Evolutionary conservation across 192 early-diverging fungal species (phyloP), one percentile per base, ranked within the genome.

Genomic region (Coemansia umbellata): DNA sequence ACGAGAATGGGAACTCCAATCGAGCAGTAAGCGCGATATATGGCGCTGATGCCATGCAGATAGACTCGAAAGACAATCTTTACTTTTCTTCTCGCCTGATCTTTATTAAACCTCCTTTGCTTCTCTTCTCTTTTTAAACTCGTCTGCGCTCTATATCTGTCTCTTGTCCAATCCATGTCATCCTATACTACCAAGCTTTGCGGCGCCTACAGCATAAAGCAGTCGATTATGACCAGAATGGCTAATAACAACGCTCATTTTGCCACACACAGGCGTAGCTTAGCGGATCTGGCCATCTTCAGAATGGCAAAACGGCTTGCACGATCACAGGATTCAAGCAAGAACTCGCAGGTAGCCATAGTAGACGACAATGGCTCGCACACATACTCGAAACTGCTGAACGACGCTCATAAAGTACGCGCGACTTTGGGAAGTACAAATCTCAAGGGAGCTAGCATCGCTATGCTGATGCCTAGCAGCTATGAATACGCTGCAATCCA

Each of bases 401-500:
- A 33, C n/a, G 74, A 77, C 23, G 74, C 74, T 3, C 49, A 31
- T 40, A 61, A 60, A 33, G 68, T 77, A 27, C 58, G 60, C 11
- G 33, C 39, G 8, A 62, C 59, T 7, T 60, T 77, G 19, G 63
- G 73, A 5, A 35, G 36, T 31, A 28, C 18, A 15, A 3, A 40
- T 19, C 39, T 40, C 3, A 19, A 21, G 17, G 68, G 66, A 11
- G 62, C 65, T 4, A 66, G 76, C 47, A 56, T 81, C 28, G 71
- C 65, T 1, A 63, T 68, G 63, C 64, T 78, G 27, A 74, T 67
- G 52, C 76, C 70, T 19, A 83, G 72, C 62, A 79, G 75, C 43
- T 89, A 86, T 60, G 64, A 78, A 42, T 88, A 89, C 69, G 84
- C 82, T 1, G 81, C 80, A 1, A 66, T 73, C 37, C 85, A 84